These are phyloP conservation scores for Picea sitchensis DNA, from an alignment of 75 land plant species.

Conservation along the genomic window DNA sequence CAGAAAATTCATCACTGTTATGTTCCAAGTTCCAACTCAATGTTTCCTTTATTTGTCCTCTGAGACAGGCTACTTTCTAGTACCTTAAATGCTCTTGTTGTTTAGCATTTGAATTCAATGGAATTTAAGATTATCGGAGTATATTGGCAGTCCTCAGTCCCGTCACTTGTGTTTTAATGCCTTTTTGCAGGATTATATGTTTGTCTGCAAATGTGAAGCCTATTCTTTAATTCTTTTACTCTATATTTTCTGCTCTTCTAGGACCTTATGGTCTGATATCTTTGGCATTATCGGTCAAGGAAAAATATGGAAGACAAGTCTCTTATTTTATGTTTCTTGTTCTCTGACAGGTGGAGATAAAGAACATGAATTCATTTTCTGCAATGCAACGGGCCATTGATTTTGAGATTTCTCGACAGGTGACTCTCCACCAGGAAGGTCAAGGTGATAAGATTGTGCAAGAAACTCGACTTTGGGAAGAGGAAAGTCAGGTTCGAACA, in stretches of 20 bases:
- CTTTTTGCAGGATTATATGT: background rate
- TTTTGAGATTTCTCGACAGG: conserved; percentile 84
- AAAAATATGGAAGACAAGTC: background rate
- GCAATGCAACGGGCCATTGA: conserved; percentile 92
- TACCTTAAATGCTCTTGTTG: background rate
- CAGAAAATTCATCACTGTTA: background rate
- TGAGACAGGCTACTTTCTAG: background rate
- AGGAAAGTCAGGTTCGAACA: conserved; percentile 68
- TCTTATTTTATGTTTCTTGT: background rate
- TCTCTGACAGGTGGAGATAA: conserved; percentile 78
- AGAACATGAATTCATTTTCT: conserved; percentile 95
- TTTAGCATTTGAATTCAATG: background rate
- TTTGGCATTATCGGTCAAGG: background rate
- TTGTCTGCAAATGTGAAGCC: too few species aligned
- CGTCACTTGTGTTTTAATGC: background rate
- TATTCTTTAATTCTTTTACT: too few species aligned
- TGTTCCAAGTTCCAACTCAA: background rate
- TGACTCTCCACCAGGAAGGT: conserved; percentile 69
- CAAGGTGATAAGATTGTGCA: conserved; percentile 66
- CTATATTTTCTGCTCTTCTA: background rate
- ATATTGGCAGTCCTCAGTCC: background rate
- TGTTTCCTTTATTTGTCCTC: background rate
- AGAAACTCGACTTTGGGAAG: conserved; percentile 97
- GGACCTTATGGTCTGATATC: background rate
- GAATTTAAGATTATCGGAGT: background rate